Evolutionary conservation across 257 asterid genomes (phyloP).

Genomic region (Solanum dulcamara): DNA sequence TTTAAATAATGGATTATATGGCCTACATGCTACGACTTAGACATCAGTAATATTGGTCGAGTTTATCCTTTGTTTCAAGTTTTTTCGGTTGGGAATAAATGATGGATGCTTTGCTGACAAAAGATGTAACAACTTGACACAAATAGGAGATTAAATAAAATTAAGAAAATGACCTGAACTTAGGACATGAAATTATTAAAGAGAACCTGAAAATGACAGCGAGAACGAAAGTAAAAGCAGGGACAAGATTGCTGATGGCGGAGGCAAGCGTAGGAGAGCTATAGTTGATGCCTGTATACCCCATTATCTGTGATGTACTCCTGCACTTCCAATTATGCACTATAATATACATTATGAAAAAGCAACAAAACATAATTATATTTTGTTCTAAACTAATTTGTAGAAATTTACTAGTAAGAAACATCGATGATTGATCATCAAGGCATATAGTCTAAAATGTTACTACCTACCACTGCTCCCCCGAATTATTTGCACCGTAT

Average conservation of each 20-base stretch:
- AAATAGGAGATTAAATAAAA: neutral
- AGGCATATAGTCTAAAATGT: neutral
- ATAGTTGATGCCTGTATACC: constrained; percentile 51
- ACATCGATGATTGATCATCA: neutral
- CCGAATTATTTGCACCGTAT: neutral
- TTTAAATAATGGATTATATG: neutral
- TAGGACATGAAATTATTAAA: neutral
- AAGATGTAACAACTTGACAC: neutral
- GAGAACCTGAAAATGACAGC: constrained; percentile 22
- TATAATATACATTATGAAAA: neutral
- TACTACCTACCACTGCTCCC: neutral
- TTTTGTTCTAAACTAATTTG: neutral
- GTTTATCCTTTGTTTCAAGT: neutral
- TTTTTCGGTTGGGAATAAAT: neutral
- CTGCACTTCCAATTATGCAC: constrained; percentile 9
- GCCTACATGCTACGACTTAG: neutral
- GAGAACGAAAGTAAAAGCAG: constrained; percentile 58
- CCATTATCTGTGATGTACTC: constrained; percentile 56
- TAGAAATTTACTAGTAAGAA: neutral
- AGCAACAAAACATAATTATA: neutral
- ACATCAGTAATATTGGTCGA: neutral
- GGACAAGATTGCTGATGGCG: constrained; percentile 75
- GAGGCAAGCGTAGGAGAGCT: constrained; percentile 80
- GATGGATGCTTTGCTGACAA: neutral
- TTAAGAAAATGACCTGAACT: neutral